phyloP scores from a whole-genome alignment of 306 rosid species.

The Fragaria nilgerrensis region DNA sequence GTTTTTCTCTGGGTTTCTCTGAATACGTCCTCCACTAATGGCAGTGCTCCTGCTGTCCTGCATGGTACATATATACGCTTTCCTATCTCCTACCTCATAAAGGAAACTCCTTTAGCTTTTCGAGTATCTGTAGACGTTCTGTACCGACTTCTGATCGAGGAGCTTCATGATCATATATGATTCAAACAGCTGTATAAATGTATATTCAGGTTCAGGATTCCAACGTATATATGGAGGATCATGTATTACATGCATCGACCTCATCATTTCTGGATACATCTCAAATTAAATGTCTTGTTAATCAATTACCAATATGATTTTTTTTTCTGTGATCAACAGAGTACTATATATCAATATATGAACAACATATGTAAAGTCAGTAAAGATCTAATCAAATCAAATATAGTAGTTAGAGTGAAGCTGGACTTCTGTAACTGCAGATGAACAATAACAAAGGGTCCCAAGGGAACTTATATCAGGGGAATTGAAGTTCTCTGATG shows the following conservation, averaged over 20 bases:
- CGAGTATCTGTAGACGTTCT: background rate
- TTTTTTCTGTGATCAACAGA: background rate
- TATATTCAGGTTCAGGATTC: too few relatives aligned
- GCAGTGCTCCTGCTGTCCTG: background rate
- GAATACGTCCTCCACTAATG: background rate
- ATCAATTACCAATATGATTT: background rate
- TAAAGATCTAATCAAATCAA: background rate
- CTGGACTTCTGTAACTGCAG: background rate
- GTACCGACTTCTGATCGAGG: background rate
- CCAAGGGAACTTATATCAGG: background rate
- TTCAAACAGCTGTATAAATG: too few relatives aligned
- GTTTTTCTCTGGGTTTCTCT: too few relatives aligned
- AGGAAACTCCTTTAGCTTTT: background rate
- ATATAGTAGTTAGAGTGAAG: background rate
- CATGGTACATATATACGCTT: background rate
- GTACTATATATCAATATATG: background rate
- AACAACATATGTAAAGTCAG: background rate
- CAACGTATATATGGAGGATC: too few relatives aligned
- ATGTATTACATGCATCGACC: background rate
- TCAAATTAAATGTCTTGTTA: background rate
- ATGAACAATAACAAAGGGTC: background rate
- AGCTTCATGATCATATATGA: background rate
- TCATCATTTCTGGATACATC: background rate
- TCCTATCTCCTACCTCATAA: background rate
- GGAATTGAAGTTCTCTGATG: background rate